Evolutionary conservation across 345 rosid genomes (phyloP).

Genomic region (Eucalyptus curtisii): DNA sequence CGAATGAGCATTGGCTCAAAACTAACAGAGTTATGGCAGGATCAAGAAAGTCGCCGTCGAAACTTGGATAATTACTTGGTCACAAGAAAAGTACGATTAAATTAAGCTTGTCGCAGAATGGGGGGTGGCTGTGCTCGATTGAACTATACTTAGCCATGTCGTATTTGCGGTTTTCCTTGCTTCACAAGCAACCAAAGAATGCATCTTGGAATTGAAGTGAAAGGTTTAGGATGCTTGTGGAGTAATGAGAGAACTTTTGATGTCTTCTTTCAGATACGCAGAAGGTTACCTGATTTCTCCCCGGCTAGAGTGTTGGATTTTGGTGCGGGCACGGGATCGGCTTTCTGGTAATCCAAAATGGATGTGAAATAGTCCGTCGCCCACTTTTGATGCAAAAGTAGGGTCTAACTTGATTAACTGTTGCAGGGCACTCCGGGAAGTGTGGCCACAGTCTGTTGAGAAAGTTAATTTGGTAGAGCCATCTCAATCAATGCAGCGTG

Average conservation of each 20-base stretch:
- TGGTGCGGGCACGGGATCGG: slow-evolving; percentile 96
- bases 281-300: slow-evolving; percentile 60
- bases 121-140: not conserved
- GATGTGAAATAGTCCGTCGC: not conserved
- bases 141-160: not conserved
- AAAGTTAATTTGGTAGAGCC: slow-evolving; percentile 84
- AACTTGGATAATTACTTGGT: not conserved
- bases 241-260: not conserved
- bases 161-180: not conserved
- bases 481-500: slow-evolving; percentile 94
- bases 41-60: not conserved
- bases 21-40: not conserved
- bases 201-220: not conserved
- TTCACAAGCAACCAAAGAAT: not conserved
- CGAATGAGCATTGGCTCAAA: not conserved
- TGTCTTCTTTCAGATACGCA: slow-evolving; percentile 33
- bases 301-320: slow-evolving; percentile 77
- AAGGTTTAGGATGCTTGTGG: not conserved
- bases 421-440: slow-evolving; percentile 76
- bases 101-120: not conserved
- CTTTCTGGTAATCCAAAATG: slow-evolving; percentile 57
- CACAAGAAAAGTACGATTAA: not conserved
- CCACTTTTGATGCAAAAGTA: not conserved
- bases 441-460: slow-evolving; percentile 74
- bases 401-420: not conserved